A percentile compares a stretch with the other conserved stretches of the same genome.
Conservation (phyloP, 2,329 filamentous ascomycete genomes). For the Raffaelea albimanens region DNA sequence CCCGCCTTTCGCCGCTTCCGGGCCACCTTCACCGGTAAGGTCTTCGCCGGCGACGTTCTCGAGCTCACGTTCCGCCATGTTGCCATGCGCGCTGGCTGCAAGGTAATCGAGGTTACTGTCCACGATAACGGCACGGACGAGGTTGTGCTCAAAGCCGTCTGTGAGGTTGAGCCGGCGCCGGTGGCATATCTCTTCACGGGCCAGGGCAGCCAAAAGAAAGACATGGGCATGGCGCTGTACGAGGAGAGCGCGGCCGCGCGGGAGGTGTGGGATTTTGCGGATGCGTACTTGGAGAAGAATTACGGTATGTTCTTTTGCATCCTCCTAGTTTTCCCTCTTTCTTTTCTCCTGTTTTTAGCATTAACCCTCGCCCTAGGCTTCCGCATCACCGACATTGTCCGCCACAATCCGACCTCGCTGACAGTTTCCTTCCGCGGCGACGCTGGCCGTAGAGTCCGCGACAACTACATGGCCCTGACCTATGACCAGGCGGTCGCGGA, state of each 20-base stretch:
- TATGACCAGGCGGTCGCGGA: neutral
- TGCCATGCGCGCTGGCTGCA: neutral
- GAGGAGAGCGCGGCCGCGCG: constrained; percentile 87
- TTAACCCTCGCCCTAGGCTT: no score
- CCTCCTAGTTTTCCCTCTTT: constrained; percentile 21
- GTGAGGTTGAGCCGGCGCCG: constrained; percentile 93
- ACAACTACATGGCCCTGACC: neutral
- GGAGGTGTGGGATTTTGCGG: constrained; percentile 94
- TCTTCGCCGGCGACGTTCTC: neutral
- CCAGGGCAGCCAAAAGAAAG: constrained; percentile 95
- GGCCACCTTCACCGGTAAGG: neutral
- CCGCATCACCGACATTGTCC: constrained; percentile 95
- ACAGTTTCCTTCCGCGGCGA: constrained; percentile 96
- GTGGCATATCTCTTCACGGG: constrained; percentile 97
- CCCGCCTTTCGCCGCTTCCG: neutral
- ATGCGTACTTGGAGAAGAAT: constrained; percentile 96
- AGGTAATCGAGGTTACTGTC: neutral
- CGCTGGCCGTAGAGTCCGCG: constrained; percentile 42
- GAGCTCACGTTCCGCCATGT: neutral
- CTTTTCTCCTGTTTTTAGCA: no score
- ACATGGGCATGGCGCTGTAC: constrained; percentile 99
- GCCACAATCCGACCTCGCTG: constrained; percentile 97
- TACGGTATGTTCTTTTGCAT: no score
- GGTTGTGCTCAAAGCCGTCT: constrained; percentile 88
- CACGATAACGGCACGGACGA: constrained; percentile 46